Evolutionary conservation across 306 rosid species (phyloP).

Genomic region (Morella rubra): DNA sequence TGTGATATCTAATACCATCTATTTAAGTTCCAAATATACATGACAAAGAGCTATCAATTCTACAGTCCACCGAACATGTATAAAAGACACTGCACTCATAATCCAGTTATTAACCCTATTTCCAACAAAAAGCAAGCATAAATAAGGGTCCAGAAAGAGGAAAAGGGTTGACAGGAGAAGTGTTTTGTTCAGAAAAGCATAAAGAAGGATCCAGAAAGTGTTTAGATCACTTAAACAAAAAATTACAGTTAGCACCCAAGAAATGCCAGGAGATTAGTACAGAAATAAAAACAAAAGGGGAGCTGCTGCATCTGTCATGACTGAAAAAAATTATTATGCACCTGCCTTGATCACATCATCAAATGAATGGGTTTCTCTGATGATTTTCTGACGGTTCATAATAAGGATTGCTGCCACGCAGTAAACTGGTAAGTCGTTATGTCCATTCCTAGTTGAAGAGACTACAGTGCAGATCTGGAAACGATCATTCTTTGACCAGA

Average conservation of each 20-base stretch:
- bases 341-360: slow-evolving; percentile 92
- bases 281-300: not conserved
- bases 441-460: slow-evolving; percentile 60
- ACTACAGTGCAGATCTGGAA: slow-evolving; percentile 44
- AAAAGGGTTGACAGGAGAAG: too few relatives aligned
- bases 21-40: not conserved
- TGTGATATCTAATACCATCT: not conserved
- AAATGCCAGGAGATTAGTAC: not conserved
- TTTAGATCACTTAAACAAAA: slow-evolving; percentile 19
- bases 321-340: slow-evolving; percentile 28
- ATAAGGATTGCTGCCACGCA: slow-evolving; percentile 88
- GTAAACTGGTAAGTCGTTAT: slow-evolving; percentile 71
- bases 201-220: too few relatives aligned
- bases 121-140: too few relatives aligned
- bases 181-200: too few relatives aligned
- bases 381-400: slow-evolving; percentile 75
- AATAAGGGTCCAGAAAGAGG: too few relatives aligned
- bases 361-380: slow-evolving; percentile 73
- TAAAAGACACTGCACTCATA: not conserved
- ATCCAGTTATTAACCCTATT: too few relatives aligned
- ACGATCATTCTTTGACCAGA: slow-evolving; percentile 61
- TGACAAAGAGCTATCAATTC: not conserved
- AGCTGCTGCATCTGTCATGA: not conserved
- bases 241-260: not conserved
- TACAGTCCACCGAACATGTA: not conserved